Conservation (phyloP, 2,329 filamentous ascomycete genomes). For the Colletotrichum salicis region DNA sequence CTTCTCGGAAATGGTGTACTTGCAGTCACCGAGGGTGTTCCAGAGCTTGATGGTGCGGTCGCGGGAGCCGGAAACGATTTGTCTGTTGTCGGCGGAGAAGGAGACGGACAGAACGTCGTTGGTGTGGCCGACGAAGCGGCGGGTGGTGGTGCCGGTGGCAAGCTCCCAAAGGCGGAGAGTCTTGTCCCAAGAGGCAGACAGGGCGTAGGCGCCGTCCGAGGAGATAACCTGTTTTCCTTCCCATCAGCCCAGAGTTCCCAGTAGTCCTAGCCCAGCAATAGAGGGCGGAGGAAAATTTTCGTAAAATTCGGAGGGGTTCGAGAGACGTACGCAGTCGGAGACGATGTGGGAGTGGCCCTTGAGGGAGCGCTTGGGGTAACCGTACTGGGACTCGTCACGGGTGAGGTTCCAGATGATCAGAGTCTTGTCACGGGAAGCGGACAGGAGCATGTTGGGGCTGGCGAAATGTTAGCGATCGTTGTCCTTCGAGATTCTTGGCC, state of each 20-base stretch:
- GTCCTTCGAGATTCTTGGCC: neutral
- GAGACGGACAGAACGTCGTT: constrained; percentile 99
- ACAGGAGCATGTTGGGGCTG: constrained; percentile 99
- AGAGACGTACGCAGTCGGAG: constrained; percentile 93
- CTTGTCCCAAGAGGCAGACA: constrained; percentile 99
- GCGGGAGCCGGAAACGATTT: constrained; percentile 98
- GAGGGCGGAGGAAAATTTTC: neutral
- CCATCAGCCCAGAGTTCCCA: constrained; percentile 47
- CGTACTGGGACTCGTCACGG: constrained; percentile 97
- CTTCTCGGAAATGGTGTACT: constrained; percentile 99
- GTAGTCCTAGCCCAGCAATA: neutral
- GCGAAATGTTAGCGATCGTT: constrained; percentile 42
- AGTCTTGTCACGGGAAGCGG: constrained; percentile 96
- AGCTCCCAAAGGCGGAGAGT: constrained; percentile 99
- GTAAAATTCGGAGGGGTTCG: constrained; percentile 23
- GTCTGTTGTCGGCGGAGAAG: constrained; percentile 99
- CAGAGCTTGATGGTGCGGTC: constrained; percentile 99
- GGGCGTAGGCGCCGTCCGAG: constrained; percentile 98
- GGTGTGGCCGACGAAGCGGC: constrained; percentile 98
- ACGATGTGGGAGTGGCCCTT: constrained; percentile 99
- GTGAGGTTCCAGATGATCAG: constrained; percentile 99
- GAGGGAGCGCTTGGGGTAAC: constrained; percentile 98
- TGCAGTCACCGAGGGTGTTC: constrained; percentile 99
- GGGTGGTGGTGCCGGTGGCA: constrained; percentile 94
- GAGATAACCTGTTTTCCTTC: constrained; percentile 83